Base-by-base conservation (phyloP, 2,329 filamentous ascomycete species). In the Fusarium coicis region DNA sequence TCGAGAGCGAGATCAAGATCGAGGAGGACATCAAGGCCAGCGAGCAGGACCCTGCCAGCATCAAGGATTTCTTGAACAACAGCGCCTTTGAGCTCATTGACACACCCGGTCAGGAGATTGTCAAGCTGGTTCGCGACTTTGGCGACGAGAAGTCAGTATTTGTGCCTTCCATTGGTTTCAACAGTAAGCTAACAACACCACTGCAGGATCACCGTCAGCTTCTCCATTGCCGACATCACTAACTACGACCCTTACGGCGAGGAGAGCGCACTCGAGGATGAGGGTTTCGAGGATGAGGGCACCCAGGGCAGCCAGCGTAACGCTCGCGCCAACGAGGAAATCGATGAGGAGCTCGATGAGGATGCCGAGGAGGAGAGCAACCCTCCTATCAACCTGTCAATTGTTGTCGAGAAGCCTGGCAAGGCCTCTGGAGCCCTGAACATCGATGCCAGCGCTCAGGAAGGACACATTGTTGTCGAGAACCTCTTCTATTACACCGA, bases 401-500 rank as follows among this genome's bases (percentile, higher is more conserved):
- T 99, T 78, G 91, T 95, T 55, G 89, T 99, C 66, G 94, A 97
- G 88, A 97, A 97, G 87, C 88, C 93, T 68, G 90, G 89, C 84
- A 93, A 93, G 80, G 76, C 79, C 28, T 54, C 75, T 32, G 95
- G 96, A 68, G 94, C 94, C 34, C 88, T 99, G 73, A 91, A 93
- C 83, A 91, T 99, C 77, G 94, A 97, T 83, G 93, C 95, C 68
- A 87, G 93, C 68, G 94, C 94, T 37, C 93, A 96, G 84, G 93
- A 97, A 76, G 95, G 95, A 78, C 87, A 91, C 81, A 92, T 98
- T 82, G 87, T 94, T 77, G 92, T 98, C 80, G 93, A 98, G 81
- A 96, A 96, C 85, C 90, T 98, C 79, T 95, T 93, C 84, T 96
- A 94, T 88, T 97, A 94, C 86, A 87, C 90, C 77, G 92, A 95